Percentiles rank a stretch among this genome's conserved stretches.
phyloP scores from a whole-genome alignment of 768 basidiomycete species.

The Podaxis mareebaensis region DNA sequence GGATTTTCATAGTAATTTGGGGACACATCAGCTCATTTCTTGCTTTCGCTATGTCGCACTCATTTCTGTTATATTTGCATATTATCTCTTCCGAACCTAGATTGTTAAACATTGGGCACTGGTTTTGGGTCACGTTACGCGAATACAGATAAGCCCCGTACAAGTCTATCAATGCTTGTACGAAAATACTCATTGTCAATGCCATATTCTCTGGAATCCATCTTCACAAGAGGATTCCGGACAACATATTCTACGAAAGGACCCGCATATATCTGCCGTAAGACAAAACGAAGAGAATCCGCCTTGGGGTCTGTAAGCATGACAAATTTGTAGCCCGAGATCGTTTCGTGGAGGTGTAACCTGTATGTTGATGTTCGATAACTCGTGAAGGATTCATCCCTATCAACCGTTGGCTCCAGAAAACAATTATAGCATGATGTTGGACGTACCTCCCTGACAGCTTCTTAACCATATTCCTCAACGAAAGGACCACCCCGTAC shows the following conservation, averaged over 20 bases:
- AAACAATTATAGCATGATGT: background rate
- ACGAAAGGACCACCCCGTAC: slow-evolving; percentile 89
- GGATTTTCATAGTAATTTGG: background rate
- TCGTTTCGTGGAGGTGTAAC: slow-evolving; percentile 89
- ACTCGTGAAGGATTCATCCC: slow-evolving; percentile 89
- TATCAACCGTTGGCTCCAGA: slow-evolving; percentile 26
- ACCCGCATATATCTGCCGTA: slow-evolving; percentile 90
- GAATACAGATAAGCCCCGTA: slow-evolving; percentile 59
- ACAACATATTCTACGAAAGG: slow-evolving; percentile 95
- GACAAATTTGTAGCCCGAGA: slow-evolving; percentile 93
- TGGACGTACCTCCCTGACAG: slow-evolving; percentile 73
- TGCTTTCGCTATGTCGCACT: background rate
- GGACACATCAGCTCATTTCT: background rate
- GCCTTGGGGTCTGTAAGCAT: slow-evolving; percentile 87
- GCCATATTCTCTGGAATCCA: slow-evolving; percentile 83
- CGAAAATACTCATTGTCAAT: slow-evolving; percentile 95
- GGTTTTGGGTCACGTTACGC: slow-evolving; percentile 23
- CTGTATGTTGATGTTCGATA: slow-evolving; percentile 93
- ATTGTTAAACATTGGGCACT: background rate
- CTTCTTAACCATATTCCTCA: slow-evolving; percentile 95
- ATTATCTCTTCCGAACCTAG: background rate
- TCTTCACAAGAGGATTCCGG: slow-evolving; percentile 81
- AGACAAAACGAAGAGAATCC: slow-evolving; percentile 78
- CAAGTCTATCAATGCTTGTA: slow-evolving; percentile 71
- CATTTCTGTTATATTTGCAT: slow-evolving; percentile 4